Evolutionary conservation across 306 rosid species (phyloP).

Genomic region (Acacia confusa): DNA sequence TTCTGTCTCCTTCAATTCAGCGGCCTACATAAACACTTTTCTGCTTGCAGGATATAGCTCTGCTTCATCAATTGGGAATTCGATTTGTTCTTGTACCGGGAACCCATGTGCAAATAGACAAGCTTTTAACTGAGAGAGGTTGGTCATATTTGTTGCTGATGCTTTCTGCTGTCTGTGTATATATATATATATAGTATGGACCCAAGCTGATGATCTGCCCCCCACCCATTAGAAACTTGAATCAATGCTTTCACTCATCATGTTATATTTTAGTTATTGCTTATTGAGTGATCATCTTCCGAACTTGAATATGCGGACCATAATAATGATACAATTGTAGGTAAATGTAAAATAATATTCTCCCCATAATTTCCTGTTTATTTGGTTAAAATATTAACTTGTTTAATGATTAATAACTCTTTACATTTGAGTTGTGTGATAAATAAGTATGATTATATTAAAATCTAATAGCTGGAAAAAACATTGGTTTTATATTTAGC

Average conservation of each 20-base stretch:
- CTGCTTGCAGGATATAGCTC: slow-evolving; percentile 86
- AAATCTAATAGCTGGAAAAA: background rate
- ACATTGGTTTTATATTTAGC: background rate
- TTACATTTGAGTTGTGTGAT: background rate
- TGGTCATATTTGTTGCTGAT: slow-evolving; percentile 24
- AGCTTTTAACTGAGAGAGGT: slow-evolving; percentile 86
- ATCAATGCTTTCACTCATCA: background rate
- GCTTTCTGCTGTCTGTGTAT: too few species aligned
- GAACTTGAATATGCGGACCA: background rate
- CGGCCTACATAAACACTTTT: background rate
- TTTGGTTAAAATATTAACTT: background rate
- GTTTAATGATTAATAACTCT: background rate
- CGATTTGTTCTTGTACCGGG: slow-evolving; percentile 90
- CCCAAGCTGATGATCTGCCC: background rate
- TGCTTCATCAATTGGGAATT: slow-evolving; percentile 94
- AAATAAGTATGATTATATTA: background rate
- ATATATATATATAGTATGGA: too few species aligned
- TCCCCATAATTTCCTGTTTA: background rate
- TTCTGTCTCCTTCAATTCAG: background rate
- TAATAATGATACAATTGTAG: background rate
- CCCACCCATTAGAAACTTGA: background rate
- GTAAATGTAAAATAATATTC: background rate
- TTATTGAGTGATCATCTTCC: background rate
- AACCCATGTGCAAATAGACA: slow-evolving; percentile 83
- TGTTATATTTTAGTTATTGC: background rate